Percentiles rank a stretch among this genome's conserved stretches.
Evolutionary conservation across 495 filamentous ascomycete genomes (phyloP).

Genomic region (Penicillium paradoxum): DNA sequence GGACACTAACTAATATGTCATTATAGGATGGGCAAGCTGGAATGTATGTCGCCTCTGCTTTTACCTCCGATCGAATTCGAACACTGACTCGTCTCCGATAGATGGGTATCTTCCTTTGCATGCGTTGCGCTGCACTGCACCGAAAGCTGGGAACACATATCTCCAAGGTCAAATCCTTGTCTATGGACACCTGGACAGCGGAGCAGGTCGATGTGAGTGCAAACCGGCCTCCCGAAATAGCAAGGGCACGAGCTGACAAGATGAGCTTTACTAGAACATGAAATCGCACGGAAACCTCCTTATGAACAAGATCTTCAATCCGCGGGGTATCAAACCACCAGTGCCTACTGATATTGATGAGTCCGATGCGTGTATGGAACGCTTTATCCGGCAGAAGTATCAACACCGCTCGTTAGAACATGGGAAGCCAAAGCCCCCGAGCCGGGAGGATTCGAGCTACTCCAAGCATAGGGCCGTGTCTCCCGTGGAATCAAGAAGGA

Average conservation of each 20-base stretch:
- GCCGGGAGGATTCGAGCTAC: conserved; percentile 37
- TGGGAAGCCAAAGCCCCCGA: conserved; percentile 45
- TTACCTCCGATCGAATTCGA: background rate
- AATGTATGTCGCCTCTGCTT: conserved; percentile 59
- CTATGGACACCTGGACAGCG: conserved; percentile 92
- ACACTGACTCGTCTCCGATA: conserved; percentile 37
- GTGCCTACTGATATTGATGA: conserved; percentile 88
- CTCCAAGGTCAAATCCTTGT: conserved; percentile 96
- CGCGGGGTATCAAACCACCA: conserved; percentile 70
- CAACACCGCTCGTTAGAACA: conserved; percentile 58
- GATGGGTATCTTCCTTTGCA: conserved; percentile 95
- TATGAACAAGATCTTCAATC: conserved; percentile 85
- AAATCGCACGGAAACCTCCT: conserved; percentile 78
- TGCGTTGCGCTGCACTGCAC: conserved; percentile 94
- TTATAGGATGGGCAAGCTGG: conserved; percentile 94
- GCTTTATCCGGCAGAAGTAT: conserved; percentile 92
- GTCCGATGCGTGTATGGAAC: conserved; percentile 86
- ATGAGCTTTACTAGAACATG: conserved; percentile 64
- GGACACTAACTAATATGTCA: conserved; percentile 2
- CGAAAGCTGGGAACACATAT: conserved; percentile 97
- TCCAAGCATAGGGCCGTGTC: conserved; percentile 21
- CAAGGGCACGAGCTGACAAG: conserved; percentile 5
- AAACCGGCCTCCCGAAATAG: background rate
- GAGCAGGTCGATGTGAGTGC: conserved; percentile 87
- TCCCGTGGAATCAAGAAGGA: conserved; percentile 6